Evolutionary conservation across 2,329 filamentous ascomycete genomes (phyloP), one percentile per base, ranked within the genome.

Genomic region (Claviceps arundinis): DNA sequence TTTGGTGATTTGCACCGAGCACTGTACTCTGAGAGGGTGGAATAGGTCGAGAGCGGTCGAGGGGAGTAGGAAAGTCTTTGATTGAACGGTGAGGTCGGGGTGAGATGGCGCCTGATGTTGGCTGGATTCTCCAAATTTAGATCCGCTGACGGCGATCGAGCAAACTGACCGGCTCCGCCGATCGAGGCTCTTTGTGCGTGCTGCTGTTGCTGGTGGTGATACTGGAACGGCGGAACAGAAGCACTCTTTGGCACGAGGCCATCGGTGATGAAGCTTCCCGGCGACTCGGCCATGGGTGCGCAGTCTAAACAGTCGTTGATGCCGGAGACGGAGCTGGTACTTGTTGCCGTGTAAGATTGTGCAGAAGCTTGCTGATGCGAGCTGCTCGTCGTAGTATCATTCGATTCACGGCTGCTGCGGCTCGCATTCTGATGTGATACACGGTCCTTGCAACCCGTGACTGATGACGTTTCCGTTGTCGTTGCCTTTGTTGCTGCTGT

Each of bases 21-120:
- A 30, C 76, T 77, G 55, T 81, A 69, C 47, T 95, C 89, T 16
- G 87, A 89, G 47, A 78, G 78, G 14, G 79, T 74, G 2, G 87
- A 93, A 65, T 89, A 90, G 5, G 84, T 74, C 13, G 90, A 95
- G 24, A 76, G 76, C 5, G 89, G 89, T 50, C 90, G 77, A 42
- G 78, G 76, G 56, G 85, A 42, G 78, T 76, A 56, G 85, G 64
- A 14, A 79, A 80, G 54, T 61, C 80, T 70, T 60, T 74, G 71
- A 57, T 76, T 71, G 60, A 73, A 71, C 60, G 73, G 70, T 13
- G 76, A 75, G 45, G 68, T 80, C 24, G 78, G 81, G 3, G 81
- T 81, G 38, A 87, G 69, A 63, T 84, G 80, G 47, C 81, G 80
- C 56, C 80, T 78, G 55, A 79, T 74, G 37, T 70, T 69, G 3